phyloP scores from a whole-genome alignment of 2,329 filamentous ascomycete genomes.

The Penicillium thymicola region DNA sequence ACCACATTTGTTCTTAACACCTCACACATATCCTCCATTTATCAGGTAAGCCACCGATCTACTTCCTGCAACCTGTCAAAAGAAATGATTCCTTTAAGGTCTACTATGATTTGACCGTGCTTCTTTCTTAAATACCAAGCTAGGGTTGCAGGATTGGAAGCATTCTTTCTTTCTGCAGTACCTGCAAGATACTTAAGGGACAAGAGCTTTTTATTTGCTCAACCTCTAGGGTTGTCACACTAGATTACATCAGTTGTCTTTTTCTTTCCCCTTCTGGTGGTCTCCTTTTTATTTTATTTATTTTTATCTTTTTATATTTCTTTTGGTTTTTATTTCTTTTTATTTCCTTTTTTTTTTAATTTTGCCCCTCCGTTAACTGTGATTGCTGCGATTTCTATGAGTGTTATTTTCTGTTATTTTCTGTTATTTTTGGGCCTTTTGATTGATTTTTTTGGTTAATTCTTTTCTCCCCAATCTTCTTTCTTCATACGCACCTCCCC shows the following conservation, averaged over 20 bases:
- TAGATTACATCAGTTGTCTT: conserved; percentile 24
- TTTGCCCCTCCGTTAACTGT: conserved; percentile 2
- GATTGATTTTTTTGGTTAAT: not conserved
- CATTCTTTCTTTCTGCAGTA: conserved; percentile 19
- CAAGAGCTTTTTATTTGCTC: conserved; percentile 11
- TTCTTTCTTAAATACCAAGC: conserved; percentile 1
- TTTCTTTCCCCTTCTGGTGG: conserved; percentile 12
- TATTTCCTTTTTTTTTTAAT: not conserved
- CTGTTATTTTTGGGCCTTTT: not conserved
- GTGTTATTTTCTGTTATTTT: conserved; percentile 2
- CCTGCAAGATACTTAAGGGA: conserved; percentile 18
- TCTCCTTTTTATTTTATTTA: not conserved
- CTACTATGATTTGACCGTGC: not conserved
- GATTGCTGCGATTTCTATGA: not conserved
- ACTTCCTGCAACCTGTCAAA: conserved; percentile 3
- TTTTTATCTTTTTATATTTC: not conserved
- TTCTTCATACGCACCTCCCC: not conserved
- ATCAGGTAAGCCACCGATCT: conserved; percentile 14
- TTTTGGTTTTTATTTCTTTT: conserved; percentile 4
- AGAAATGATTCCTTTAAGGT: not conserved
- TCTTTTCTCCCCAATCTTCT: not conserved
- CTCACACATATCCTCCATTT: not conserved
- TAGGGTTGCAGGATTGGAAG: conserved; percentile 16
- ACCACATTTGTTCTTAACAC: not conserved
- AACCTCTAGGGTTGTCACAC: conserved; percentile 12